Percentiles rank a stretch among this genome's conserved stretches.
Evolutionary conservation across 1,284 basidiomycete genomes (phyloP).

Genomic region (Austroboletus novae-zelandiae): DNA sequence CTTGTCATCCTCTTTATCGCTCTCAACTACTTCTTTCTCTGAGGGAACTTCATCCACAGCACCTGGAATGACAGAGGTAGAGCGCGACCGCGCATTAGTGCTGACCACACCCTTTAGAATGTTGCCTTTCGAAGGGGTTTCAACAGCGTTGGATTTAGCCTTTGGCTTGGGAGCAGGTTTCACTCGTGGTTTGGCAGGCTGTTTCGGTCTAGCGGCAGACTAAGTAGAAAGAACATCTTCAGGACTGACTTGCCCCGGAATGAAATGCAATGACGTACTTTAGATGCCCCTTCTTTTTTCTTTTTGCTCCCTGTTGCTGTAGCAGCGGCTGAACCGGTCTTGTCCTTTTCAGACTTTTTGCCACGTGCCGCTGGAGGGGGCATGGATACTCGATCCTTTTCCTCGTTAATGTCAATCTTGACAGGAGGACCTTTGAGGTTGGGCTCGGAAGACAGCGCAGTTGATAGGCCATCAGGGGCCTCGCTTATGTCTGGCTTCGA

Average conservation of each 20-base stretch:
- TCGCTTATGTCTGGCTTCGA: not conserved
- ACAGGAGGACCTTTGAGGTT: constrained; percentile 2
- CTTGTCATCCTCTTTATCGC: constrained; percentile 66
- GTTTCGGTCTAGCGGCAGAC: constrained; percentile 29
- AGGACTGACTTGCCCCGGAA: not conserved
- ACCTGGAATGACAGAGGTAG: constrained; percentile 62
- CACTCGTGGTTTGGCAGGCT: constrained; percentile 31
- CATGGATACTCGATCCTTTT: constrained; percentile 53
- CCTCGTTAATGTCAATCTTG: constrained; percentile 13
- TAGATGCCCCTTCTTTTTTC: constrained; percentile 27
- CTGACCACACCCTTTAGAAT: constrained; percentile 30
- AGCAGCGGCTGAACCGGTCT: not conserved
- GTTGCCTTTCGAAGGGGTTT: constrained; percentile 18
- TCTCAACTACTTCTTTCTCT: constrained; percentile 55
- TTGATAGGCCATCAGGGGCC: constrained; percentile 3
- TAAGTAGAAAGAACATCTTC: constrained; percentile 2
- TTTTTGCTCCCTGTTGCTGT: constrained; percentile 18
- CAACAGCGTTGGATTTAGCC: constrained; percentile 17
- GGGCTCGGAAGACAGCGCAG: constrained; percentile 3
- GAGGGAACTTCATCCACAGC: constrained; percentile 33
- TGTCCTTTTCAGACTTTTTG: constrained; percentile 29
- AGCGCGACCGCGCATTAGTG: constrained; percentile 59
- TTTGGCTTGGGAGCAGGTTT: constrained; percentile 30
- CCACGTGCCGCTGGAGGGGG: constrained; percentile 48
- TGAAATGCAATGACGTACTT: constrained; percentile 13